phyloP scores from a whole-genome alignment of 108 stramenopile genomes.

The Conticribra guillardii region DNA sequence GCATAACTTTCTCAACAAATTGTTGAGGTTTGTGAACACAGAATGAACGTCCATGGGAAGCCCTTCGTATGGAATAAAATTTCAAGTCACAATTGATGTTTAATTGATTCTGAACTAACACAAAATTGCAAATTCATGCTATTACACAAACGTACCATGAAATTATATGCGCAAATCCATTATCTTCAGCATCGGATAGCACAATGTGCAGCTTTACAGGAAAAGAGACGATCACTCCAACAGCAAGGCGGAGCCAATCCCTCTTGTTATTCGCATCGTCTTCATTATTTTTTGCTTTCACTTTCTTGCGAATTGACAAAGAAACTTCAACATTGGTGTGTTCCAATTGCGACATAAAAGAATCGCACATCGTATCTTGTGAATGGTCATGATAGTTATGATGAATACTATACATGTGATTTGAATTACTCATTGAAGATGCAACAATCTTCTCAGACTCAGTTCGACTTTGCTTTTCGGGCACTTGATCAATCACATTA shows the following conservation, averaged over 20 bases:
- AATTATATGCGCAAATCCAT: neutral
- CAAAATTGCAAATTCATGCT: neutral
- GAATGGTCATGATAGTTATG: no score
- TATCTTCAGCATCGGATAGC: neutral
- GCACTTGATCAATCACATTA: no score
- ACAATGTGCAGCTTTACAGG: neutral
- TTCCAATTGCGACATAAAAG: no score
- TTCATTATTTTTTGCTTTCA: no score
- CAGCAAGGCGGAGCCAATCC: neutral
- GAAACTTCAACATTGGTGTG: no score
- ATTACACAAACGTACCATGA: neutral
- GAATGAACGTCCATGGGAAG: conserved; percentile 75
- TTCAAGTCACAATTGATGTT: neutral
- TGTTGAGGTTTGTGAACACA: conserved; percentile 69
- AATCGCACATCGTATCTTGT: no score
- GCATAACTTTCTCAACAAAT: conserved; percentile 79
- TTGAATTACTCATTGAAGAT: no score
- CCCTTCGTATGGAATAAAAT: conserved; percentile 1
- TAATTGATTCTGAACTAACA: neutral
- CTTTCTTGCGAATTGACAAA: no score
- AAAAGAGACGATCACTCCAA: neutral
- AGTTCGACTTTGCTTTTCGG: no score
- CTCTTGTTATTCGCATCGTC: no score
- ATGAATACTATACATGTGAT: no score
- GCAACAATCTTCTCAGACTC: no score